Percentiles rank a stretch among this genome's conserved stretches.
Conservation (phyloP, 2,329 filamentous ascomycete species). For the Coniochaeta sp. region DNA sequence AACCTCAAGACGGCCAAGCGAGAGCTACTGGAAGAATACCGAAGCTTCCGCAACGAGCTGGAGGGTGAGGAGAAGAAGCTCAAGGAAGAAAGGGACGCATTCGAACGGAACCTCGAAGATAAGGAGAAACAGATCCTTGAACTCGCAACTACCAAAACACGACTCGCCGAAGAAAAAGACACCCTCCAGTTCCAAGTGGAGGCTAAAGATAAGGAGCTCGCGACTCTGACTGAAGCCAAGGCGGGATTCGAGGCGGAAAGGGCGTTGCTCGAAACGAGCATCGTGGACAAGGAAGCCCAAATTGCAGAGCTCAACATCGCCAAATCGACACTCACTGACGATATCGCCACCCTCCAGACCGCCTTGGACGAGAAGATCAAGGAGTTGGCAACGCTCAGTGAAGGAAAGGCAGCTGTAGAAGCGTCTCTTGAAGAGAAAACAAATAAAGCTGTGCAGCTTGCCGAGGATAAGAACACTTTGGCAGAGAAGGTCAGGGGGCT, state of each 20-base stretch:
- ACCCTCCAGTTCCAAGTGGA: not conserved
- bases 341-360: not conserved
- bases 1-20: slow-evolving; percentile 21
- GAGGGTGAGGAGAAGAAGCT: slow-evolving; percentile 19
- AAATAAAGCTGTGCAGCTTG: slow-evolving; percentile 3
- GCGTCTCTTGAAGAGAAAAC: not conserved
- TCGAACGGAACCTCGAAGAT: slow-evolving; percentile 17
- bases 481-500: not conserved
- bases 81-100: slow-evolving; percentile 16
- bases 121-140: slow-evolving; percentile 18
- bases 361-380: slow-evolving; percentile 11
- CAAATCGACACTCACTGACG: not conserved
- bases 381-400: not conserved
- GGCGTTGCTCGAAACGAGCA: slow-evolving; percentile 9
- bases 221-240: slow-evolving; percentile 10
- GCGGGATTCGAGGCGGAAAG: slow-evolving; percentile 16
- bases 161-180: slow-evolving; percentile 6
- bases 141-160: slow-evolving; percentile 12
- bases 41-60: slow-evolving; percentile 23
- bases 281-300: not conserved
- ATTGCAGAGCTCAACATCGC: not conserved
- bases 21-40: slow-evolving; percentile 25
- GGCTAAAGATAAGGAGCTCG: not conserved
- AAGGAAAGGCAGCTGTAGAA: not conserved
- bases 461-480: not conserved